Evolutionary conservation across 345 rosid species (phyloP), one percentile per base, ranked within the genome.

Genomic region (Moricandia moricandioides): DNA sequence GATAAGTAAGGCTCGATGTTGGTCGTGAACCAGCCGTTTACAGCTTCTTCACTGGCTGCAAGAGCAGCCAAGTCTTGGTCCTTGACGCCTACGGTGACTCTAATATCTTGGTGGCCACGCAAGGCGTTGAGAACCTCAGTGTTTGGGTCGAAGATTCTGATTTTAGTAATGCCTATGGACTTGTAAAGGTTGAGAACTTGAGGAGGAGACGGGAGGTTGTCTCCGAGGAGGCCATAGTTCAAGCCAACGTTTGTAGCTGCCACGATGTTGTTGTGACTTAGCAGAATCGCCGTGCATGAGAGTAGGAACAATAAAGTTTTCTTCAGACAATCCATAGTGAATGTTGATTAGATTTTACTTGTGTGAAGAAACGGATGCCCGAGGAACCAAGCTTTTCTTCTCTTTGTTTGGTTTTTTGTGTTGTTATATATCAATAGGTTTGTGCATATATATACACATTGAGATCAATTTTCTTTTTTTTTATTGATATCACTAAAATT

Each of bases 101-200:
- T 49, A 37, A 83, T 60, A 8, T 61, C 54, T 5, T 27, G 52
- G 5, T 78, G 49, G 0, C 84, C 76, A 3, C 73, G 67, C 1
- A 82, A 59, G 8, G 87, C 86, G 12, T 83, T 57, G 0, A 85
- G 77, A 13, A 79, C 84, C 2, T 67, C 70, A 0, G 62, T 55
- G 37, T 78, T 52, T 0, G 88, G 83, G 26, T 84, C 79, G 62
- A 73, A 84, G 39, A 89, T 65, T 31, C 86, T 69, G 39, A 85
- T 6, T 4, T 39, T 33, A 0, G 69, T 51, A 0, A 83, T 68
- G 21, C 29, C n/a, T 14, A 76, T 29, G 13, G 64, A 60, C 49
- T 78, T 65, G 79, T 76, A 83, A 9, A 88, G 79, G 5, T 10
- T 30, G 34, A 85, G 65, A 0, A 84, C 91, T 0, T 71, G 30